phyloP scores from a whole-genome alignment of 1,284 basidiomycete genomes.

The Afroboletus lepidellus region DNA sequence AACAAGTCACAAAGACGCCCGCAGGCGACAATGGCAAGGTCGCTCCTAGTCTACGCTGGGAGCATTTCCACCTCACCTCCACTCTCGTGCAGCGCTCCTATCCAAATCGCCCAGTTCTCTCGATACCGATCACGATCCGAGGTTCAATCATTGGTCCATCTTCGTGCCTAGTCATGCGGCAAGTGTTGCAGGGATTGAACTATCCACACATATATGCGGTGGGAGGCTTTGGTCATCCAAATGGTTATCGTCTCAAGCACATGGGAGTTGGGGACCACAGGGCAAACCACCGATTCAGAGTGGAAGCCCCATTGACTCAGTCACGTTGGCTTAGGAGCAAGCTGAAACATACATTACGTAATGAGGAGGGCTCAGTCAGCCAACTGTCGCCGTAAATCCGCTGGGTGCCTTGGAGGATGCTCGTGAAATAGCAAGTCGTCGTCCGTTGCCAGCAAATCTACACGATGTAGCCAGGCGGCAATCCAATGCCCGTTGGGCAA shows the following conservation, averaged over 20 bases:
- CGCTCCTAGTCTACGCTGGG: constrained; percentile 1
- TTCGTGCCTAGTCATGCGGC: constrained; percentile 12
- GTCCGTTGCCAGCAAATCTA: no score
- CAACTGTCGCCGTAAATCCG: no score
- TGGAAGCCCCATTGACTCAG: no score
- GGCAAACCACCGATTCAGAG: background rate
- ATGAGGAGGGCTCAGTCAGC: no score
- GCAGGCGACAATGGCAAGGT: no score
- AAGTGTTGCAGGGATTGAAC: constrained; percentile 6
- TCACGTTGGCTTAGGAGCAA: no score
- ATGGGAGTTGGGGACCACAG: constrained; percentile 1
- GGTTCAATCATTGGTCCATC: constrained; percentile 8
- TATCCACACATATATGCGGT: constrained; percentile 4
- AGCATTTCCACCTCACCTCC: background rate
- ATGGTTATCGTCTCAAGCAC: constrained; percentile 8
- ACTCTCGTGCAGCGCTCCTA: constrained; percentile 5
- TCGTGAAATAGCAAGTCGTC: no score
- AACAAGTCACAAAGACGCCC: background rate
- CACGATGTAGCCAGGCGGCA: no score
- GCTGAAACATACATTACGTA: no score
- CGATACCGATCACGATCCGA: background rate
- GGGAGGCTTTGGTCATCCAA: background rate
- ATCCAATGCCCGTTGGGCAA: no score
- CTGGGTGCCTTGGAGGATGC: no score
- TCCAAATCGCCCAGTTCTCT: constrained; percentile 6